These are phyloP conservation scores for Plasmodium ovale DNA, from an alignment of 169 alveolate genomes.

Conservation along the genomic window DNA sequence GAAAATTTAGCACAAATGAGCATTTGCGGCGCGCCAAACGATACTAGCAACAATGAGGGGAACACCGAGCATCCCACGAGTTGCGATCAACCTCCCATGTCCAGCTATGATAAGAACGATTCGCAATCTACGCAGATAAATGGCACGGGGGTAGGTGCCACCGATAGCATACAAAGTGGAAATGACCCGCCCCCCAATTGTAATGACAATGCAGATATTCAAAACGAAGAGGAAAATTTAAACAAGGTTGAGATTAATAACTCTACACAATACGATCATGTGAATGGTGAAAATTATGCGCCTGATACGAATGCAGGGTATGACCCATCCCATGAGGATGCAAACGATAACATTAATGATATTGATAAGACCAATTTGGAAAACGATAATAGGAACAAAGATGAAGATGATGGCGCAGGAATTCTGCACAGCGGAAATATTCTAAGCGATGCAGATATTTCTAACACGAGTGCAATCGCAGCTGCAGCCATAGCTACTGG, in stretches of 20 bases:
- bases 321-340: neutral
- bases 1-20: neutral
- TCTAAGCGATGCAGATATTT: neutral
- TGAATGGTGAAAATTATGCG: no score
- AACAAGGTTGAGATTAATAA: no score
- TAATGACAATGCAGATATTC: neutral
- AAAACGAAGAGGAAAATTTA: neutral
- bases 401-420: neutral
- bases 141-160: neutral
- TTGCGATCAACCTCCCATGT: neutral
- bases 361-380: no score
- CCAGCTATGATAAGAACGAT: neutral
- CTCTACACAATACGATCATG: no score
- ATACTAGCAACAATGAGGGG: neutral
- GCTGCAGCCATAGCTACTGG: neutral
- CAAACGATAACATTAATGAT: neutral
- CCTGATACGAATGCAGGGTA: neutral
- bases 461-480: neutral
- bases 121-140: neutral
- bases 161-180: neutral
- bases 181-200: neutral
- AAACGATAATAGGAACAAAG: neutral
- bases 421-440: neutral
- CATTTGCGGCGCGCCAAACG: neutral
- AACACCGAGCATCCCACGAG: neutral